Base-by-base conservation (phyloP, 2,329 filamentous ascomycete species). In the Trichoderma harzianum region DNA sequence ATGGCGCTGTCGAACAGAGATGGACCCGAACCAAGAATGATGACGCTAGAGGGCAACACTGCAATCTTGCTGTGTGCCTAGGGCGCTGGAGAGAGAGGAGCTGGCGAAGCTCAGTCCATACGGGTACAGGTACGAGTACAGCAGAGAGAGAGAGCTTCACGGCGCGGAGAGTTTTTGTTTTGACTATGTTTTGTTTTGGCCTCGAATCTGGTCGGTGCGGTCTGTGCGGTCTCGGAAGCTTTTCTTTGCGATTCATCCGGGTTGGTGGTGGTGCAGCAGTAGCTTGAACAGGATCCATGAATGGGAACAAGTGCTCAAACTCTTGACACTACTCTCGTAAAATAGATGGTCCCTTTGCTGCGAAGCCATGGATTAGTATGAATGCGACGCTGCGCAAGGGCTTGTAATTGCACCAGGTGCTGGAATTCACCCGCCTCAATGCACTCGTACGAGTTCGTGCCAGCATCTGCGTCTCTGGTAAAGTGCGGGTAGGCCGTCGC, bases 31-130 rank as follows among this genome's bases (percentile, higher is more conserved):
- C 61, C 24, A 58, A 55, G 64, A 39, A 47, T 51, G 34, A 71
- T 71, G 69, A 65, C 69, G 62, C 34, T 36, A n/a, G 53, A 65
- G 12, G 51, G 55, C 69, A 58, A 26, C 69, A 71, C 61, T 71
- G 69, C 69, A 71, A 71, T 71, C 53, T 70, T 64, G 60, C 18
- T 16, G 60, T 8, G 28, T 21, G 39, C 28, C 28, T 18, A 14
- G 60, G 43, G 43, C 26, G 34, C 21, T 30, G 24, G 32, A 26
- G 34, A 36, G 34, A 36, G 51, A 57, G 61, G 34, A 51, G 28
- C 65, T 51, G 47, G 34, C 24, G 69, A 65, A 65, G 51, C 43
- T 36, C 61, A 6, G 57, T 60, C 18, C 18, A 18, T 32, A 58
- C 24, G 10, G 8, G 30, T 6, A 30, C 24, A 30, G n/a, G n/a